These are phyloP conservation scores for Capsicum chinense DNA, from an alignment of 257 asterid species.

Conservation along the genomic window DNA sequence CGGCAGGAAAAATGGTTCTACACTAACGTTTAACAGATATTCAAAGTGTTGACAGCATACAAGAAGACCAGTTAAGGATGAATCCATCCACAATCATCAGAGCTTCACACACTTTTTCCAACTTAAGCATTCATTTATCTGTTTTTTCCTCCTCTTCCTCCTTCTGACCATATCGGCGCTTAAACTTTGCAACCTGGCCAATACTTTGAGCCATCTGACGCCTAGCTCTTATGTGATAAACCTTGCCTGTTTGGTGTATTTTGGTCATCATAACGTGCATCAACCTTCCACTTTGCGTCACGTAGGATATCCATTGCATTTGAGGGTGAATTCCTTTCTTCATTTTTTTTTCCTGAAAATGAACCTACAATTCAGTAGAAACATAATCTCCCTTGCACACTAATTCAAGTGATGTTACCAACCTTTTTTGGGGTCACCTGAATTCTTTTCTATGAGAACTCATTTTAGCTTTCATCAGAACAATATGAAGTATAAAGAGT, in stretches of 20 bases:
- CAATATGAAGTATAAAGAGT: not conserved
- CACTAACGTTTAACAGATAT: not conserved
- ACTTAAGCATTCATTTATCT: conserved; percentile 36
- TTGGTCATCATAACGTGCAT: conserved; percentile 67
- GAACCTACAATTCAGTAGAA: conserved; percentile 28
- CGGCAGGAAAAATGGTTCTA: not conserved
- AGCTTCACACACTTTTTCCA: not conserved
- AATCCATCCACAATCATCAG: not conserved
- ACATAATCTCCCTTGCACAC: not conserved
- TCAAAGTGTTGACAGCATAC: not conserved
- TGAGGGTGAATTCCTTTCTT: conserved; percentile 82
- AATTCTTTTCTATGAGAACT: not conserved
- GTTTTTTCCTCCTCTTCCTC: conserved; percentile 45
- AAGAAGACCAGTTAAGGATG: not conserved
- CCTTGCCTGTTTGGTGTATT: conserved; percentile 66
- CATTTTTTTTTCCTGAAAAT: conserved; percentile 44
- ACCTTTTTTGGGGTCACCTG: not conserved
- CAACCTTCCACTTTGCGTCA: conserved; percentile 71
- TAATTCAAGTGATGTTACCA: not conserved
- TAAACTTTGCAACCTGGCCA: conserved; percentile 76
- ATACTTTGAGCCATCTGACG: conserved; percentile 72
- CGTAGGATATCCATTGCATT: conserved; percentile 77
- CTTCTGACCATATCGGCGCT: conserved; percentile 60
- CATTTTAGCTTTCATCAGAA: not conserved
- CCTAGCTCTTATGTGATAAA: conserved; percentile 70